Conservation (phyloP, 2,329 filamentous ascomycete genomes). For the Fusarium incarnatum region DNA sequence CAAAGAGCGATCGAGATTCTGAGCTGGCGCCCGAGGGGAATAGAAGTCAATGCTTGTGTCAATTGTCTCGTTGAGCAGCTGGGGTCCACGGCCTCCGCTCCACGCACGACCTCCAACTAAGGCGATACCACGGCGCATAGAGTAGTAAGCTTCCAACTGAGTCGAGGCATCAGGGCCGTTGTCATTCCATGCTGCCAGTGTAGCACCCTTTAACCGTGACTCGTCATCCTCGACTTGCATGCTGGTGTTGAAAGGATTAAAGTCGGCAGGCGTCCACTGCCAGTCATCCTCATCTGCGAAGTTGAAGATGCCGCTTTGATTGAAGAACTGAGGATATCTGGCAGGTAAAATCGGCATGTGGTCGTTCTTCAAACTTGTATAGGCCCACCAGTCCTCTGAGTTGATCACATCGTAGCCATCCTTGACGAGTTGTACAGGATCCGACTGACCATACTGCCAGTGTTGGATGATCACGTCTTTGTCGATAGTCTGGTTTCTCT, state of each 20-base stretch:
- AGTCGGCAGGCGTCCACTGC: constrained; percentile 23
- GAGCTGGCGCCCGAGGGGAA: constrained; percentile 7
- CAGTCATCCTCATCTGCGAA: constrained; percentile 5
- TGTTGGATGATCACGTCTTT: constrained; percentile 16
- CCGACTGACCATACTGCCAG: constrained; percentile 29
- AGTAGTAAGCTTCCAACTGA: constrained; percentile 22
- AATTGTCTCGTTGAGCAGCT: neutral
- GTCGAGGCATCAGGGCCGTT: constrained; percentile 22
- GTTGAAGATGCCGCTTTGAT: constrained; percentile 9
- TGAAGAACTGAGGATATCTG: constrained; percentile 23
- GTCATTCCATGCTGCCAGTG: constrained; percentile 19
- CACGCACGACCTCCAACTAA: constrained; percentile 18
- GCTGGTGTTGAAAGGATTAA: constrained; percentile 14
- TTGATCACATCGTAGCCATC: constrained; percentile 22
- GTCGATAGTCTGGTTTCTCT: constrained; percentile 17
- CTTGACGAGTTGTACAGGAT: constrained; percentile 7
- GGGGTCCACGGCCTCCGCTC: constrained; percentile 13
- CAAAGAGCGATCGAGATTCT: constrained; percentile 4
- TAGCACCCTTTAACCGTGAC: neutral
- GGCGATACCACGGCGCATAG: constrained; percentile 25
- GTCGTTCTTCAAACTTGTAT: constrained; percentile 26
- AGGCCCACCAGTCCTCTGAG: constrained; percentile 31
- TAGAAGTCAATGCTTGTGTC: constrained; percentile 12
- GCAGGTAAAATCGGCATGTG: constrained; percentile 29
- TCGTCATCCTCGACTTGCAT: constrained; percentile 6